Conservation (phyloP, 2,329 filamentous ascomycete species). For the Chaetothyriales sp. region DNA sequence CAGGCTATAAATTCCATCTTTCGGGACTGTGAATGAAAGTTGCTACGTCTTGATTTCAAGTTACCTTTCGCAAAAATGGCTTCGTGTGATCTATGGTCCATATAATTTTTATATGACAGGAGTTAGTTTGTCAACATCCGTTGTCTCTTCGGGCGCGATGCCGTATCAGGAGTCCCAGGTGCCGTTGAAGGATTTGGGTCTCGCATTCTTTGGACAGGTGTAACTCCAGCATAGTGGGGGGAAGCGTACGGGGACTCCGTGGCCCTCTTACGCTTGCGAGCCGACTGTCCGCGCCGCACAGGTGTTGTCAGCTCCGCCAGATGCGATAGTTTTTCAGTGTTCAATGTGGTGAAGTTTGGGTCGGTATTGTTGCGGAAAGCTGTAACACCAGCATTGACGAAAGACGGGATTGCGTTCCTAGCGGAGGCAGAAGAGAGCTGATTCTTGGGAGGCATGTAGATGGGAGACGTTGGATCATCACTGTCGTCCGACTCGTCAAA, state of each 20-base stretch:
- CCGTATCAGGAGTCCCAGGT: constrained; percentile 9
- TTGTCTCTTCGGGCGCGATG: constrained; percentile 13
- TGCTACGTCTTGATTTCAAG: neutral
- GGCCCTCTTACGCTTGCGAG: constrained; percentile 9
- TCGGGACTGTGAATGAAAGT: no score
- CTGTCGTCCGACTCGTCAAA: constrained; percentile 44
- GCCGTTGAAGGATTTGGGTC: constrained; percentile 7
- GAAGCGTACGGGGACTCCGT: constrained; percentile 17
- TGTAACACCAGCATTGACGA: constrained; percentile 59
- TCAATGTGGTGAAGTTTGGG: constrained; percentile 30
- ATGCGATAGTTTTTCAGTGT: constrained; percentile 31
- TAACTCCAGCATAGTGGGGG: constrained; percentile 18
- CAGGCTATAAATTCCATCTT: no score
- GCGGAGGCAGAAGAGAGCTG: constrained; percentile 6
- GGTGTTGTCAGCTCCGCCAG: constrained; percentile 12
- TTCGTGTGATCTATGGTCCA: neutral
- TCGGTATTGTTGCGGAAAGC: constrained; percentile 54
- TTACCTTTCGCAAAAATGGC: neutral
- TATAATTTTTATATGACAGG: neutral
- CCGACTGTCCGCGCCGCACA: constrained; percentile 9
- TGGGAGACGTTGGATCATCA: constrained; percentile 28
- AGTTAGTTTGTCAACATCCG: constrained; percentile 13
- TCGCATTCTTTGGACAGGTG: constrained; percentile 18
- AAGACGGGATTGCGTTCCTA: constrained; percentile 21
- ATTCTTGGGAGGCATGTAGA: constrained; percentile 26